Base-by-base conservation (phyloP, 2,329 filamentous ascomycete species). In the Sarocladium oryzae region DNA sequence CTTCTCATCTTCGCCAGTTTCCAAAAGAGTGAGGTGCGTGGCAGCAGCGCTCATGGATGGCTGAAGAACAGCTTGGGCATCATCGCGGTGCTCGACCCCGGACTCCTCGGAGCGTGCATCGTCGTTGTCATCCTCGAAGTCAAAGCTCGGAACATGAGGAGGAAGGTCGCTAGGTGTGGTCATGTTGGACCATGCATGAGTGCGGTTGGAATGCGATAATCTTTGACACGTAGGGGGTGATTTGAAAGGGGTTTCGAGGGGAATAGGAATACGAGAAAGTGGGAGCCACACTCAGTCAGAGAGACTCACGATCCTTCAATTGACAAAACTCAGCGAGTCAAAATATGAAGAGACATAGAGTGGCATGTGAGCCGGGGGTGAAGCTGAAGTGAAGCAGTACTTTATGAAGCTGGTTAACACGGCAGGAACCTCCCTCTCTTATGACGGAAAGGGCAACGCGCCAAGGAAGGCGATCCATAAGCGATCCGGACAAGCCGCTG, bases 51-150 rank as follows among this genome's bases (percentile, higher is more conserved):
- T 83, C 55, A 85, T 74, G 21, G 79, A 72, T 2, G 79, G 78
- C 60, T 81, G 79, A 48, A 85, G 71, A 41, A 83, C 72, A 7
- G 78, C 79, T 56, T 81, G 77, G 4, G 76, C 80, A 56, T 78
- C 78, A 58, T 82, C 78, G 52, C 77, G 69, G 41, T 77, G 74
- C 48, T 60, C 61, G 23, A 65, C 57, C 16, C 61, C 59, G n/a
- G 56, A 59, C 4, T 59, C 58, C 9, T 26, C 40, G 9, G 21
- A 24, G 13, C n/a, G 40, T 3, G 13, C 40, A 28, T 28, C 40
- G 40, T 26, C 21, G 21, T 37, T 18, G 16, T 43, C 40, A 5
- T 43, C 40, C 40, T 43, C 40, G 23, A 43, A 43, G 23, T 43
- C 23, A 13, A 43, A 26, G 21, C 40, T 23, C 6, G 24, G 20